phyloP scores from a whole-genome alignment of 129 eudicot species.

The Saussurea involucrata region DNA sequence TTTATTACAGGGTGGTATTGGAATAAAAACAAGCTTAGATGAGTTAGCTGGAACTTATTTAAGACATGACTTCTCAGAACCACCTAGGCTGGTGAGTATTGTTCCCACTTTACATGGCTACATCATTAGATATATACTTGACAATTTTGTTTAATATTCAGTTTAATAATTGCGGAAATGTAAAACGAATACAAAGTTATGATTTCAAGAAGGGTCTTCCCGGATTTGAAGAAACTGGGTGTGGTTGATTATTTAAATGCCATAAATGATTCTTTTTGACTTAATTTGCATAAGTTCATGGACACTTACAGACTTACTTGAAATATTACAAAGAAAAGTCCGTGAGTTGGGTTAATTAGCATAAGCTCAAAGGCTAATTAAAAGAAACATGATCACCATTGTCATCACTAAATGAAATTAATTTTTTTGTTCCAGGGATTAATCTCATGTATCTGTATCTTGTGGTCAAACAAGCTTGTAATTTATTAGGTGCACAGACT shows the following conservation, averaged over 20 bases:
- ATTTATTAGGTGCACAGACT: conserved; percentile 92
- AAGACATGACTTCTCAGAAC: conserved; percentile 60
- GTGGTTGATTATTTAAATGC: background rate
- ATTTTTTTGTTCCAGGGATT: conserved; percentile 15
- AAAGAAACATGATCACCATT: background rate
- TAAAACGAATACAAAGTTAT: background rate
- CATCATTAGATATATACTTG: background rate
- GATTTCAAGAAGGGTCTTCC: background rate
- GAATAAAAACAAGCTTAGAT: conserved; percentile 83
- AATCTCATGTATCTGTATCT: conserved; percentile 29
- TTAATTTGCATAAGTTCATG: background rate
- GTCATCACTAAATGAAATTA: background rate
- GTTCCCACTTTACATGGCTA: conserved; percentile 18
- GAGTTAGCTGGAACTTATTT: conserved; percentile 82
- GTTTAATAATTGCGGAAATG: background rate
- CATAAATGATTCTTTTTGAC: background rate
- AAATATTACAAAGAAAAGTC: background rate
- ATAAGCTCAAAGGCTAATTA: background rate
- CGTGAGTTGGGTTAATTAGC: background rate
- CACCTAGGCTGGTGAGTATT: conserved; percentile 87
- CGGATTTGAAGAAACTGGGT: background rate
- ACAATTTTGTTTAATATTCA: background rate
- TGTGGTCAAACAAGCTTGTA: conserved; percentile 41
- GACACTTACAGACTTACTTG: background rate
- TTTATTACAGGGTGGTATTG: conserved; percentile 84